Evolutionary conservation across 2,329 filamentous ascomycete genomes (phyloP), one percentile per base, ranked within the genome.

Genomic region (Zymoseptoria brevis): DNA sequence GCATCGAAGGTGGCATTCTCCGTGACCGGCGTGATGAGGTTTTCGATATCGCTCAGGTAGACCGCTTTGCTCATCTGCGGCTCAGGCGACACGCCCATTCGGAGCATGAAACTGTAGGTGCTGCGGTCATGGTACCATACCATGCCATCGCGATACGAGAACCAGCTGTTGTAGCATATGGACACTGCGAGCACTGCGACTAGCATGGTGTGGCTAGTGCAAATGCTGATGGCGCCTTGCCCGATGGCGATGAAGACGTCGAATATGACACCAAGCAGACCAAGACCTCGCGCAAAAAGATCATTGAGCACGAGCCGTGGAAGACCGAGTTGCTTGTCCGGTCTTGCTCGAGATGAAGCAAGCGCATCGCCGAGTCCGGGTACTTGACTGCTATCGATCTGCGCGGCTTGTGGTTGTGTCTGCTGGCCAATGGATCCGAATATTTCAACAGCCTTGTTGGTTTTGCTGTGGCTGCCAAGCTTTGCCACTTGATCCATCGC

Each of bases 91-190:
- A 97, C 85, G 8, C 93, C 93, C 13, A 97, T 76, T 11, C 86
- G 81, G 35, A 79, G 79, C 90, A 99, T 94, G 73, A 93, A 96
- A 49, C 81, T 86, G 16, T 82, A 83, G 1, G 92, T 90, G 60
- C 84, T 87, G 59, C 90, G 84, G 75, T 97, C 93, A 52, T 83
- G 81, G 88, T 89, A 96, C 91, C 91, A 97, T 1, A 82, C 79
- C 67, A 86, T 84, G 6, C 83, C 83, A 70, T 90, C 86, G 62
- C 86, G 84, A 11, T 87, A 89, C 0, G 88, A 86, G 69, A 92
- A 84, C 65, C 91, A 81, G 21, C 87, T 74, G 69, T 97, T 97
- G 54, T 85, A 81, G 9, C 90, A 69, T 11, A 85, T 74, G 69
- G 91, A 96, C 29, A 87, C 67, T 0, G 80, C 77, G 19, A 97